Evolutionary conservation across 164 flowering plant genomes (phyloP), one percentile per base, ranked within the genome.

Genomic region (grape (Vitis vinifera)): DNA sequence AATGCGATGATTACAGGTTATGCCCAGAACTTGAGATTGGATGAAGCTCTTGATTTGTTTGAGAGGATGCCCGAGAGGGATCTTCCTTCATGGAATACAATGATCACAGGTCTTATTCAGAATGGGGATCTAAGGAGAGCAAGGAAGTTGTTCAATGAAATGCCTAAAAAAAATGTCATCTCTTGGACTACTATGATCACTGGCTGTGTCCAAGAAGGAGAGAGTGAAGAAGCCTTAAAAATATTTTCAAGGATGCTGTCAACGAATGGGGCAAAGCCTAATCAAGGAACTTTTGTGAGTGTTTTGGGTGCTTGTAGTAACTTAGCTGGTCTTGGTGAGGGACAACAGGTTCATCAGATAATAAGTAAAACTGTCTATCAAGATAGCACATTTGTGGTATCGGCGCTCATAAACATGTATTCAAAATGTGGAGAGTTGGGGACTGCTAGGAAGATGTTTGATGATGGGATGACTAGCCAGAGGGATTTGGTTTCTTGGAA

Each of bases 141-240:
- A 1, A 30, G 48, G 65, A 51, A 67, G 9, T 65, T 77, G 72
- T 81, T 78, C 44, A 17, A 64, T 62, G 14, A 66, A 56, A 78
- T 75, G 81, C 68, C 70, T 4, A 12, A 52, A 31, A 75, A 65
- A 71, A 78, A 73, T 78, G 73, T 69, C 47, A 67, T 81, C 57
- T 72, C 84, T 30, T 81, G 84, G 84, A 81, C 84, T 10, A 29
- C 81, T 3, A 68, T 81, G 78, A 76, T 78, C 65, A 73, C 78
- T 7, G 80, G 84, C 9, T 73, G 69, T 55, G 69, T 74, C 3
- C 77, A 71, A 59, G 64, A 74, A 59, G 77, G 76, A 31, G 72
- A 71, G 66, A 70, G 66, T 60, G 81, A 81, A 64, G 78, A 70
- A 65, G 82, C 84, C 9, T 71, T 81, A 70, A 75, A 55, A 37